Conservation (phyloP, 2,329 filamentous ascomycete genomes). For the Aspergillus phoenicis region DNA sequence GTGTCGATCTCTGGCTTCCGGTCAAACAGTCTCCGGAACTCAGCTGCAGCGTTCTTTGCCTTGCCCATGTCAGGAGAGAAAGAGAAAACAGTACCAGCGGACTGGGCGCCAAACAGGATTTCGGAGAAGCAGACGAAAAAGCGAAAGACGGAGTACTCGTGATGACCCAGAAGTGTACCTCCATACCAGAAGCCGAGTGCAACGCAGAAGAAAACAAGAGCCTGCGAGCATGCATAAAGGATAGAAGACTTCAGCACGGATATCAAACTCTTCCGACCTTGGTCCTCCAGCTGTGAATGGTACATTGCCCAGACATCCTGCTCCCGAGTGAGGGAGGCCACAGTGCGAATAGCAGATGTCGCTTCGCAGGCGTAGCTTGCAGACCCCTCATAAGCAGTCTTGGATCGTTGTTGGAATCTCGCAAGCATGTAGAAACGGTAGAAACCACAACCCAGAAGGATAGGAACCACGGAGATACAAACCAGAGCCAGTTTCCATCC, state of each 20-base stretch:
- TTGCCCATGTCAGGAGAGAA: constrained; percentile 94
- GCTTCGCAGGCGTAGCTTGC: constrained; percentile 91
- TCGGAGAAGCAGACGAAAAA: constrained; percentile 92
- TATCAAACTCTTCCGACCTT: constrained; percentile 68
- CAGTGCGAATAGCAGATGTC: constrained; percentile 89
- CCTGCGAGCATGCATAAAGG: constrained; percentile 84
- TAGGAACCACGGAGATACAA: constrained; percentile 74
- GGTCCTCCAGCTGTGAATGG: constrained; percentile 64
- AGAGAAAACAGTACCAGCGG: constrained; percentile 84
- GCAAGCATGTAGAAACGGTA: constrained; percentile 84
- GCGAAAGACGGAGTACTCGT: constrained; percentile 76
- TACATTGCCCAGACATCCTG: constrained; percentile 75
- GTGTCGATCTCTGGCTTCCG: constrained; percentile 78
- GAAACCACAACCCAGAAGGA: constrained; percentile 80
- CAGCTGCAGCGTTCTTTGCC: constrained; percentile 77
- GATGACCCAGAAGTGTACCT: constrained; percentile 69
- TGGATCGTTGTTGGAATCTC: constrained; percentile 75
- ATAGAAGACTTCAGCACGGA: constrained; percentile 76
- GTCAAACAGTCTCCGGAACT: constrained; percentile 83
- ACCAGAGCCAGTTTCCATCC: constrained; percentile 89
- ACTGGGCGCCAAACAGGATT: constrained; percentile 89
- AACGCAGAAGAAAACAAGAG: constrained; percentile 78
- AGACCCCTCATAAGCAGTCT: constrained; percentile 75
- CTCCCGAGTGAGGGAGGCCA: constrained; percentile 87
- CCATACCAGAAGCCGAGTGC: constrained; percentile 94